phyloP scores from a whole-genome alignment of 2,329 filamentous ascomycete genomes.

The Juglanconis juglandina region DNA sequence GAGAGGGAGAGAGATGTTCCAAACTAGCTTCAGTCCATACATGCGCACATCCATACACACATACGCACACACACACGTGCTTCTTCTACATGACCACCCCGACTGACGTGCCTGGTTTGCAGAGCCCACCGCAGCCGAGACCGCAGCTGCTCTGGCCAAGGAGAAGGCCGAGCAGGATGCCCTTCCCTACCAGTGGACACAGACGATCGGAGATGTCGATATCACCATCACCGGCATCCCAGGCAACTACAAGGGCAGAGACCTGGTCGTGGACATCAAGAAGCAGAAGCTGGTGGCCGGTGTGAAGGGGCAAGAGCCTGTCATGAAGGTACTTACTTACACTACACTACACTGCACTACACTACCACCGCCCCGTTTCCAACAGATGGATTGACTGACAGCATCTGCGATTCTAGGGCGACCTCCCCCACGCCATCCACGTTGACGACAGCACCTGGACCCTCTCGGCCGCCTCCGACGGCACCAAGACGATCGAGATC shows the following conservation, averaged over 20 bases:
- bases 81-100: not conserved
- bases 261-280: constrained; percentile 79
- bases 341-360: not conserved
- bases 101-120: constrained; percentile 22
- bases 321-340: constrained; percentile 64
- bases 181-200: constrained; percentile 95
- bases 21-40: no score
- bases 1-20: no score
- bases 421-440: constrained; percentile 74
- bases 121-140: constrained; percentile 55
- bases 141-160: constrained; percentile 60
- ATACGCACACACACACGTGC: not conserved
- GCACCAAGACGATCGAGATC: constrained; percentile 66
- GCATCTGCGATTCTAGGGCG: constrained; percentile 57
- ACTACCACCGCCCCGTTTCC: no score
- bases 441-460: constrained; percentile 95
- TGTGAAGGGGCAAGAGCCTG: constrained; percentile 82
- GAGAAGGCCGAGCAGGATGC: constrained; percentile 85
- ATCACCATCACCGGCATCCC: constrained; percentile 69
- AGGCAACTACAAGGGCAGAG: constrained; percentile 76
- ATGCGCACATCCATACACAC: not conserved
- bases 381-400: not conserved
- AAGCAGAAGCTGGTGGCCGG: constrained; percentile 74
- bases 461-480: constrained; percentile 67
- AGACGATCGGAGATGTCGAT: constrained; percentile 86